Conservation (phyloP, 208 protist species). For the Herpetomonas tarakana region DNA sequence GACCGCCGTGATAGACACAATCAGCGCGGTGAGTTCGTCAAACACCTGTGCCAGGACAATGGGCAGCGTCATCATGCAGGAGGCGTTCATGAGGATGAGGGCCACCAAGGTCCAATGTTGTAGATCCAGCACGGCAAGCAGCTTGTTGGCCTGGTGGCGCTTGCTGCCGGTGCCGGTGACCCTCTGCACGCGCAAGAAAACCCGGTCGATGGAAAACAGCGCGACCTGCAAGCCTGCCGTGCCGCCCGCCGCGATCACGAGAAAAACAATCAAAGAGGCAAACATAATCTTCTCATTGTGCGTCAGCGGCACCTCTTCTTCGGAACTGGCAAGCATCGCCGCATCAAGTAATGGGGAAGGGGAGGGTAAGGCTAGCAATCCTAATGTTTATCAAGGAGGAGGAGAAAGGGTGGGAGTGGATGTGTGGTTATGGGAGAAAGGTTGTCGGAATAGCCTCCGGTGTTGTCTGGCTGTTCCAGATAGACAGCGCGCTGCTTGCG, state of each 20-base stretch:
- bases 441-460: too few relatives aligned
- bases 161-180: constrained; percentile 44
- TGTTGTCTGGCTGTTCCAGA: too few relatives aligned
- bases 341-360: too few relatives aligned
- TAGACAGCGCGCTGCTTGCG: too few relatives aligned
- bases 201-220: constrained; percentile 68
- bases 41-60: constrained; percentile 76
- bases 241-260: constrained; percentile 38
- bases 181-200: constrained; percentile 54
- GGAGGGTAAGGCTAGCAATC: too few relatives aligned
- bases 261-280: constrained; percentile 23
- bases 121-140: constrained; percentile 43
- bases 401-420: too few relatives aligned
- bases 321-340: too few relatives aligned
- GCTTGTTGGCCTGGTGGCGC: constrained; percentile 23
- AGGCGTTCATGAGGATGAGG: constrained; percentile 77
- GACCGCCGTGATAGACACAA: constrained; percentile 80
- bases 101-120: constrained; percentile 82
- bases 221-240: constrained; percentile 63
- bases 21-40: constrained; percentile 57
- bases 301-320: constrained; percentile 16
- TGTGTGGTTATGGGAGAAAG: too few relatives aligned
- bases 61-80: constrained; percentile 74
- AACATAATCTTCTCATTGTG: constrained; percentile 24
- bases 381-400: too few relatives aligned